Evolutionary conservation across 257 asterid genomes (phyloP), one percentile per base, ranked within the genome.

Genomic region (Solanum bulbocastanum): DNA sequence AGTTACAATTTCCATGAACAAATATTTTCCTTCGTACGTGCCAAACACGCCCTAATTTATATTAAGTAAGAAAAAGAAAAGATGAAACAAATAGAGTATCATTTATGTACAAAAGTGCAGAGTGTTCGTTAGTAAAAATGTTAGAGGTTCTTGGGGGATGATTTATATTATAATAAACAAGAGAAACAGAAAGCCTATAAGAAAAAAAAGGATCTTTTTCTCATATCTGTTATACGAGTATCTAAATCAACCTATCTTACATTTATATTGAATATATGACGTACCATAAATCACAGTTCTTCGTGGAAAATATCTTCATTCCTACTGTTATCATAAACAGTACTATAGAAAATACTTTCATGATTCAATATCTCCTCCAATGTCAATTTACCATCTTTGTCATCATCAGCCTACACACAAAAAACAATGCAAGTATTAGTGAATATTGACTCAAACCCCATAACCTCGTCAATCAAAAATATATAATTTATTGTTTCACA

Each of bases 281-380:
- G 40, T 81, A 46, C 85, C 85, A 81, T 15, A 46, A 4, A 37
- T 86, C 56, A 91, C 22, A 91, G 83, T 83, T 91, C 93, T n/a
- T 91, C 93, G 58, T 89, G 90, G 10, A 60, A 39, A 25, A 58
- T 36, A 11, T 49, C 33, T 9, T 33, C 87, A 22, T 46, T 20
- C 32, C 76, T 89, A 22, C 88, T 81, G 3, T 66, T 83, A 18
- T 88, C 90, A 72, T 82, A 58, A 9, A 91, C 76, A 6, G 90
- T 42, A 88, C 49, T 69, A 88, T 75, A 91, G 49, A 91, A 91
- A 27, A 79, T 60, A 8, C 30, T 46, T 78, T 88, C 90, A 40
- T 89, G 90, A 56, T 89, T 68, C 39, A 91, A 56, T 90, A 91
- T 89, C 86, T 91, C 93, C 37, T 75, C 66, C 18, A 91, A 66